These are phyloP conservation scores for Nannochloropsis salina DNA, from an alignment of 108 stramenopile species.

Conservation along the genomic window DNA sequence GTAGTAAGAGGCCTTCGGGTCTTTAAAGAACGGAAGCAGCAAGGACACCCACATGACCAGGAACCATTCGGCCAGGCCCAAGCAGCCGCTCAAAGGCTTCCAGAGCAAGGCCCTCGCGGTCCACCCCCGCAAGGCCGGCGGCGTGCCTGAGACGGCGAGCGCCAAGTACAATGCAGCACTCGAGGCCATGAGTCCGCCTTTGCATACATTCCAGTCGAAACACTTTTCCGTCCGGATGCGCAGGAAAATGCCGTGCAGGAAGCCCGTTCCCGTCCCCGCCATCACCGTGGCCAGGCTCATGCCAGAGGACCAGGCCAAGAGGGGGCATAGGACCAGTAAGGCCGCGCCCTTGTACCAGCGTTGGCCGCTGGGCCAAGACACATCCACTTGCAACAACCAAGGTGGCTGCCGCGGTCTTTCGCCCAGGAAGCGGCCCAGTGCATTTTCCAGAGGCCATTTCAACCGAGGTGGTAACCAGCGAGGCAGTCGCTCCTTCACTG, in stretches of 20 bases:
- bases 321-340: neutral
- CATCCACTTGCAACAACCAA: neutral
- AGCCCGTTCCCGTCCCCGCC: neutral
- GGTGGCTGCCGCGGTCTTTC: neutral
- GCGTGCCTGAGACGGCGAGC: neutral
- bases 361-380: neutral
- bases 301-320: neutral
- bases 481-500: conserved; percentile 8
- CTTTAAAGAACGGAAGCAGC: neutral
- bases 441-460: conserved; percentile 17
- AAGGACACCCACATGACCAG: neutral
- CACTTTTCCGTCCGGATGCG: neutral
- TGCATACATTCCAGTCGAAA: neutral
- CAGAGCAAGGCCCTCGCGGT: neutral
- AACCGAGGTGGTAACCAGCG: neutral
- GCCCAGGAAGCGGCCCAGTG: conserved; percentile 13
- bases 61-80: neutral
- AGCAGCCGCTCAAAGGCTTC: neutral
- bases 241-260: conserved; percentile 17
- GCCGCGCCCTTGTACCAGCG: neutral
- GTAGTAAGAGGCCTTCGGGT: neutral
- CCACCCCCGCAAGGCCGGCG: neutral
- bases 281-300: neutral
- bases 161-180: neutral
- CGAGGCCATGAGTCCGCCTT: neutral